These are phyloP conservation scores for Fusarium odoratissimum DNA, from an alignment of 2,329 filamentous ascomycete species.

Conservation along the genomic window DNA sequence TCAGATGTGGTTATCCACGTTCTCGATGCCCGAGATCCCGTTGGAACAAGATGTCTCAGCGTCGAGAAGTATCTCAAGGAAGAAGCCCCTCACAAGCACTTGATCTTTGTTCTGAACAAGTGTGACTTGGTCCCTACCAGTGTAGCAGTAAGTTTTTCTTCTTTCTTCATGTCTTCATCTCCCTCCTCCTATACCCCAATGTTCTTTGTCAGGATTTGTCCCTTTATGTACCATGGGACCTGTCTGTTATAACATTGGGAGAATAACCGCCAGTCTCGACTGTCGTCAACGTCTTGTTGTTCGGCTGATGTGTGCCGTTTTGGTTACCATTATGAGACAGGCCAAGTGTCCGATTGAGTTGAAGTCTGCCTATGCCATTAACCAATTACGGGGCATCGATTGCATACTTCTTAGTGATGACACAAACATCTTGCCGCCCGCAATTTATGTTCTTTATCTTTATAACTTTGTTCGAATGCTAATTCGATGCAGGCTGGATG, in stretches of 20 bases:
- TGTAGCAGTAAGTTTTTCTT: constrained; percentile 84
- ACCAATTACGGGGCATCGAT: constrained; percentile 61
- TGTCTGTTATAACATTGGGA: constrained; percentile 99
- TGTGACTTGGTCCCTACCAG: constrained; percentile 88
- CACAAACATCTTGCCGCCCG: constrained; percentile 72
- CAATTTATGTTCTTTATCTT: constrained; percentile 2
- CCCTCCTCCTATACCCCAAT: constrained; percentile 66
- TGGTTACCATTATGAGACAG: constrained; percentile 83
- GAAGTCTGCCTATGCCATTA: constrained; percentile 79
- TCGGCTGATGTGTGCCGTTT: constrained; percentile 85
- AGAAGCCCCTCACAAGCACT: constrained; percentile 95
- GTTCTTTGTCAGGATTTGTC: constrained; percentile 86
- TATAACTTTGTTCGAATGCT: constrained; percentile 36
- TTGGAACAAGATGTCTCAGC: constrained; percentile 85
- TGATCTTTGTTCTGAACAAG: constrained; percentile 63
- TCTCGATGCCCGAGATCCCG: constrained; percentile 86
- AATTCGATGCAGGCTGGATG: constrained; percentile 78
- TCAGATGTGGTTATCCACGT: constrained; percentile 97
- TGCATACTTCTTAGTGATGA: constrained; percentile 98
- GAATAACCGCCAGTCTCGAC: constrained; percentile 72
- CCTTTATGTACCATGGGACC: constrained; percentile 78
- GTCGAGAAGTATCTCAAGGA: constrained; percentile 90
- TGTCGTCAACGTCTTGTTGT: constrained; percentile 51
- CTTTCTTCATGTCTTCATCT: constrained; percentile 43
- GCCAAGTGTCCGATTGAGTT: constrained; percentile 95